Base-by-base conservation (phyloP, 257 asterid species). In the Solanum virginianum region DNA sequence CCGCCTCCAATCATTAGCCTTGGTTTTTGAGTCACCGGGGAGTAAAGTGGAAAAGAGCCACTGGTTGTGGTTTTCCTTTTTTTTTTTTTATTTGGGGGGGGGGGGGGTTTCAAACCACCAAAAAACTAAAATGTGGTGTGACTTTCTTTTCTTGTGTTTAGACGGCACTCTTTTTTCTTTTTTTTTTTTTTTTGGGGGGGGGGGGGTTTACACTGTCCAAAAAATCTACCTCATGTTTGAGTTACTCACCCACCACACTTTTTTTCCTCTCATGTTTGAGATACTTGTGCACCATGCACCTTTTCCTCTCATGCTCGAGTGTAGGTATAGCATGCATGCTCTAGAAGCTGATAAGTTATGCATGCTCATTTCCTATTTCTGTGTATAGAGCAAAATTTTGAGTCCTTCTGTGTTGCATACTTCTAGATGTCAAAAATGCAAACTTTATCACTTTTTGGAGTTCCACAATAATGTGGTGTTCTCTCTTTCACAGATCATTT, bases 401-500 rank as follows among this genome's bases (percentile, higher is more conserved):
- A 47, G 60, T 74, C 59, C 17, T 74, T 74, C 13, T 10, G 0
- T 4, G 8, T 24, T 49, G 62, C 51, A 22, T 20, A 10, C 63
- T 49, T 74, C 3, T 77, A 14, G 63, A 77, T 51, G 26, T 26
- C 62, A 26, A 77, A 63, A 8, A 14, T 22, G 53, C 6, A 15
- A 0, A 15, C 13, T 77, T 75, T 77, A 51, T 49, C 26, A 51
- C 82, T 77, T 26, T 51, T 9, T 77, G 47, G 26, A 77, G 82
- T 77, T 51, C 47, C 63, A 5, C 22, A 49, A 51, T 49, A 26
- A 77, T 77, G 47, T 51, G 24, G 17, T 26, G 5, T 15, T 51
- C 26, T 75, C 12, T 54, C 55, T 29, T 68, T n/a, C 43, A 39
- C 88, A 96, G 98, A 84, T 96, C 98, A 16, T 96, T 96, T 65